A percentile compares a stretch with the other conserved stretches of the same genome.
These are phyloP conservation scores for Drosera capensis DNA, from an alignment of 148 eudicot genomes.

Conservation along the genomic window DNA sequence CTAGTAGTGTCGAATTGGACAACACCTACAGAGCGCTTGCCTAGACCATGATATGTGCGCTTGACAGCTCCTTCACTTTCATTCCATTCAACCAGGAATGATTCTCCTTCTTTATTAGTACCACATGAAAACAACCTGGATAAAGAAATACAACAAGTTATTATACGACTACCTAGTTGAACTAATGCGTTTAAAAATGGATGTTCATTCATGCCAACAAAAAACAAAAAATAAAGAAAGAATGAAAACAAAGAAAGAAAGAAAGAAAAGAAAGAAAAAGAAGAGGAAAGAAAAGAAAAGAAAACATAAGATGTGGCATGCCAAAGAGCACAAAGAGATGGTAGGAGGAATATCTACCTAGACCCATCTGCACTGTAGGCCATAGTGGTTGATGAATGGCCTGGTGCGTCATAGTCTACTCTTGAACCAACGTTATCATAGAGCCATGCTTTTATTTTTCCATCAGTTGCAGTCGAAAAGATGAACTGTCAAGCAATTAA, in stretches of 20 bases:
- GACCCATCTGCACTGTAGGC: conserved; percentile 87
- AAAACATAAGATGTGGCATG: not conserved
- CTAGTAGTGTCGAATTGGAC: conserved; percentile 90
- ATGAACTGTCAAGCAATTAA: conserved; percentile 39
- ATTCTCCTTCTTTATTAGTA: conserved; percentile 87
- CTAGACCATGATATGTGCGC: conserved; percentile 62
- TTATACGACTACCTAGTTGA: no score
- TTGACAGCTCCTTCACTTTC: conserved; percentile 90
- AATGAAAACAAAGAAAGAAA: not conserved
- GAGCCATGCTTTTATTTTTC: conserved; percentile 95
- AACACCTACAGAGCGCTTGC: conserved; percentile 56
- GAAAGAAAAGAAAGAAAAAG: not conserved
- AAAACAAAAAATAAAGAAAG: conserved; percentile 1
- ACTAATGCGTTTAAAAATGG: no score
- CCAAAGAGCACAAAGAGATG: not conserved
- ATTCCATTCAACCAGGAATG: conserved; percentile 91
- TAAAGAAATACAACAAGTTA: no score
- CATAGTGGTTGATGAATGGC: conserved; percentile 75
- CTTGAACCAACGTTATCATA: conserved; percentile 79
- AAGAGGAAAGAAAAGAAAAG: not conserved
- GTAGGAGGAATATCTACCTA: conserved; percentile 35
- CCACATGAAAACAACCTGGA: conserved; percentile 93
- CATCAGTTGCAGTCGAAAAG: conserved; percentile 84
- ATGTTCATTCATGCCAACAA: no score
- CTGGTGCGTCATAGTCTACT: conserved; percentile 94